Evolutionary conservation across 345 rosid genomes (phyloP).

Genomic region (Cardamine chenopodiifolia): DNA sequence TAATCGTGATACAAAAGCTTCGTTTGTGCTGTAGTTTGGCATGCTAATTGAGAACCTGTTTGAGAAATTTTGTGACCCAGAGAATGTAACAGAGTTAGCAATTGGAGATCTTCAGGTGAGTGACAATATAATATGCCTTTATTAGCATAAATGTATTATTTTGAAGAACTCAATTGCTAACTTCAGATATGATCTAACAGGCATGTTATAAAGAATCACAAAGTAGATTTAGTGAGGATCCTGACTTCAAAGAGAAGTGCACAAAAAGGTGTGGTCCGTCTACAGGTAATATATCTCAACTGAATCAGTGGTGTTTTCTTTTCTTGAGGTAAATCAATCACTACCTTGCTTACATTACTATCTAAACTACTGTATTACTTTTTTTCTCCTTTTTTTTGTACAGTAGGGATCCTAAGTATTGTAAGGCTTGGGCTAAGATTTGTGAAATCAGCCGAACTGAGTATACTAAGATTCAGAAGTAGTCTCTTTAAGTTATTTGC

Average conservation of each 20-base stretch:
- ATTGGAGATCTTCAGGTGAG: conserved; percentile 79
- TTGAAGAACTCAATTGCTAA: not conserved
- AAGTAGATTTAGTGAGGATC: not conserved
- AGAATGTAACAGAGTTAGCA: conserved; percentile 59
- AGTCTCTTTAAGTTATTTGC: conserved; percentile 73
- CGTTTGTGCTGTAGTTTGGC: conserved; percentile 65
- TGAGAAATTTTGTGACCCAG: conserved; percentile 61
- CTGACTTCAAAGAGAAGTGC: not conserved
- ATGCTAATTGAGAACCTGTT: conserved; percentile 84
- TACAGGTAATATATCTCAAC: not conserved
- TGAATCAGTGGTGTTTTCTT: not conserved
- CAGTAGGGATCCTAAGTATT: conserved; percentile 71
- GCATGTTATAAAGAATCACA: not conserved
- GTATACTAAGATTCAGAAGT: conserved; percentile 58
- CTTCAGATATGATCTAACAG: not conserved
- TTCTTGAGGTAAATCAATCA: not conserved
- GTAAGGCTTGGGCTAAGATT: conserved; percentile 41
- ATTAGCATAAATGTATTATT: not conserved
- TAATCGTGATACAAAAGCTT: not conserved
- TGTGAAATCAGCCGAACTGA: too few species aligned
- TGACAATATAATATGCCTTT: not conserved
- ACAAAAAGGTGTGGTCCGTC: not conserved
- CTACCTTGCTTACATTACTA: not conserved
- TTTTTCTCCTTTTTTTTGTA: conserved; percentile 19
- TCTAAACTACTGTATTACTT: conserved; percentile 17